These are phyloP conservation scores for Moelleriella libera DNA, from an alignment of 2,329 filamentous ascomycete species.

Conservation along the genomic window DNA sequence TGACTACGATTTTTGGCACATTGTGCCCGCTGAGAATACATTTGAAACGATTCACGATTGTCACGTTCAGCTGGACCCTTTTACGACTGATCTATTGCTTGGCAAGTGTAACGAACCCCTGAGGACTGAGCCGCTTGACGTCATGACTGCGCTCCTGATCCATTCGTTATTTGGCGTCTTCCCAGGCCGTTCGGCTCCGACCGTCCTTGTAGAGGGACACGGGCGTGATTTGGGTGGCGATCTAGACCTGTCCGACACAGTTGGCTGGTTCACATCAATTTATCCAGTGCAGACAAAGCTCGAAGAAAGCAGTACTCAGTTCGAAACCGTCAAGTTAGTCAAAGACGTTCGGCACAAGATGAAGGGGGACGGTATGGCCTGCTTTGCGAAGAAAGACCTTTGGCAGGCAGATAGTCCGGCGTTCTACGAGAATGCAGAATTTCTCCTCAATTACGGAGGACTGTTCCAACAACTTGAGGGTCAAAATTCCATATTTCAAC, in stretches of 20 bases:
- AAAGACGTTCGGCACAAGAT: slow-evolving; percentile 21
- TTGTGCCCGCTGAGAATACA: neutral
- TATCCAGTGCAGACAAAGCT: slow-evolving; percentile 15
- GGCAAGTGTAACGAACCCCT: slow-evolving; percentile 3
- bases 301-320: neutral
- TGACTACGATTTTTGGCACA: neutral
- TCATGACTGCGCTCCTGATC: slow-evolving; percentile 15
- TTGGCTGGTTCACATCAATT: slow-evolving; percentile 32
- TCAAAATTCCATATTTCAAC: slow-evolving; percentile 10
- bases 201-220: slow-evolving; percentile 9
- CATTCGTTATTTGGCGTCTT: slow-evolving; percentile 16
- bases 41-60: neutral
- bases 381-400: slow-evolving; percentile 21
- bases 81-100: slow-evolving; percentile 5
- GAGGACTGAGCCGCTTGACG: slow-evolving; percentile 12
- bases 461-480: slow-evolving; percentile 26
- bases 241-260: slow-evolving; percentile 20
- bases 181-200: slow-evolving; percentile 11
- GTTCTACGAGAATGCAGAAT: slow-evolving; percentile 17
- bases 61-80: neutral
- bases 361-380: slow-evolving; percentile 20
- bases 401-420: slow-evolving; percentile 10
- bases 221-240: slow-evolving; percentile 14
- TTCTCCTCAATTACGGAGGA: slow-evolving; percentile 34
- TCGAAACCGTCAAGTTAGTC: slow-evolving; percentile 8